A percentile compares a stretch with the other conserved stretches of the same genome.
These are phyloP conservation scores for Candida stauntonica DNA, from an alignment of 805 yeast species.

Conservation along the genomic window DNA sequence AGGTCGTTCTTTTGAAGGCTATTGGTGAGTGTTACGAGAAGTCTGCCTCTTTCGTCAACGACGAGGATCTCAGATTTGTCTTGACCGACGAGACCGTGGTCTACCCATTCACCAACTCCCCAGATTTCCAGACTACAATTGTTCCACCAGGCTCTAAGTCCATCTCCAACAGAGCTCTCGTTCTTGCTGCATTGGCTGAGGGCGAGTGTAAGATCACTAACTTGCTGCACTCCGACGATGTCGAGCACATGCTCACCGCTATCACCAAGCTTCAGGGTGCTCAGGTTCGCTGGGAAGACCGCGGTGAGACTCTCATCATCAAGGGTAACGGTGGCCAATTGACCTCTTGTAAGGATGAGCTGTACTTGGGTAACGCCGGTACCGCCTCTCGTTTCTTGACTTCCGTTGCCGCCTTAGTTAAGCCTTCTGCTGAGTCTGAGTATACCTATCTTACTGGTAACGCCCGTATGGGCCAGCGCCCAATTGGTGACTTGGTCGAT, in stretches of 20 bases:
- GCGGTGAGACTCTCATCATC: constrained; percentile 84
- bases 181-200: constrained; percentile 85
- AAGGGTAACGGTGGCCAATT: constrained; percentile 82
- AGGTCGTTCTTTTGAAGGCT: constrained; percentile 74
- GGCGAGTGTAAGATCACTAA: constrained; percentile 84
- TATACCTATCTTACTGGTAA: constrained; percentile 81
- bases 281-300: constrained; percentile 72
- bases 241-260: constrained; percentile 91
- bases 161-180: constrained; percentile 89
- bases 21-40: constrained; percentile 90
- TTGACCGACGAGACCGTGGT: constrained; percentile 79
- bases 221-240: constrained; percentile 92
- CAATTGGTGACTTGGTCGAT: constrained; percentile 93
- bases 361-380: constrained; percentile 96
- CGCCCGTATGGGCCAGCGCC: constrained; percentile 95
- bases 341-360: constrained; percentile 55
- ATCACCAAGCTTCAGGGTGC: constrained; percentile 79
- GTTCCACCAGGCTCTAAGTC: constrained; percentile 97
- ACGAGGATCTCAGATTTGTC: constrained; percentile 74
- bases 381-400: constrained; percentile 95
- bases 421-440: constrained; percentile 37
- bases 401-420: constrained; percentile 83
- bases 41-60: constrained; percentile 79
- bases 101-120: constrained; percentile 41
- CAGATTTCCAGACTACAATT: constrained; percentile 37